These are phyloP conservation scores for Apiospora phragmitis DNA, from an alignment of 2,329 filamentous ascomycete species.

Conservation along the genomic window DNA sequence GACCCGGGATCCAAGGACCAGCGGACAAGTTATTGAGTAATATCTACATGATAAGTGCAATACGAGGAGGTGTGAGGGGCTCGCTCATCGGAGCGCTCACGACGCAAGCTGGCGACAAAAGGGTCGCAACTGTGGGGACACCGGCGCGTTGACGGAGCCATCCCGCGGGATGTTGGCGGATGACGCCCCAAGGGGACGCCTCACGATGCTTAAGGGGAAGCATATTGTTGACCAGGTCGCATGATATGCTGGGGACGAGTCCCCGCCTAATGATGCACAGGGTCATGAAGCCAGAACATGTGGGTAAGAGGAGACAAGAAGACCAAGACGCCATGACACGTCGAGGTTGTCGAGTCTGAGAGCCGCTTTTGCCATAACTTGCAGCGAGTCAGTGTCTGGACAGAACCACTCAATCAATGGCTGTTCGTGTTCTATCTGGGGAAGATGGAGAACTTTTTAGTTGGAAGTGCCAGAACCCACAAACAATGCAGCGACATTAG, in stretches of 20 bases:
- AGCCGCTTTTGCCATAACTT: neutral
- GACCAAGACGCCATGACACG: neutral
- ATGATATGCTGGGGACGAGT: neutral
- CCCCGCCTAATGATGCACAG: neutral
- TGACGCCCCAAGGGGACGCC: neutral
- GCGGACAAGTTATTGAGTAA: neutral
- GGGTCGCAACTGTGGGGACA: conserved; percentile 14
- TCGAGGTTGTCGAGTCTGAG: neutral
- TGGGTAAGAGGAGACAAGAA: neutral
- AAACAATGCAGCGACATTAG: neutral
- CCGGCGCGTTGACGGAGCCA: conserved; percentile 21
- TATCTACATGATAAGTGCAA: neutral
- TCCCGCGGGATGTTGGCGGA: conserved; percentile 20
- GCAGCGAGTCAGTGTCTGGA: neutral
- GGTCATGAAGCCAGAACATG: neutral
- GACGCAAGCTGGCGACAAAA: neutral
- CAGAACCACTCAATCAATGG: neutral
- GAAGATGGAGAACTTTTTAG: neutral
- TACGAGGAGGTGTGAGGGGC: conserved; percentile 7
- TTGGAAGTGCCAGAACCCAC: neutral
- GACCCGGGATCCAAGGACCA: neutral
- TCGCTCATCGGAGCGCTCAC: conserved; percentile 5
- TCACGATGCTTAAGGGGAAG: neutral
- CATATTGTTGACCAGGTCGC: neutral
- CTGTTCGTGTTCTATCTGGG: neutral